These are phyloP conservation scores for Wickerhamomyces silvicola DNA, from an alignment of 805 yeast genomes.

Conservation along the genomic window DNA sequence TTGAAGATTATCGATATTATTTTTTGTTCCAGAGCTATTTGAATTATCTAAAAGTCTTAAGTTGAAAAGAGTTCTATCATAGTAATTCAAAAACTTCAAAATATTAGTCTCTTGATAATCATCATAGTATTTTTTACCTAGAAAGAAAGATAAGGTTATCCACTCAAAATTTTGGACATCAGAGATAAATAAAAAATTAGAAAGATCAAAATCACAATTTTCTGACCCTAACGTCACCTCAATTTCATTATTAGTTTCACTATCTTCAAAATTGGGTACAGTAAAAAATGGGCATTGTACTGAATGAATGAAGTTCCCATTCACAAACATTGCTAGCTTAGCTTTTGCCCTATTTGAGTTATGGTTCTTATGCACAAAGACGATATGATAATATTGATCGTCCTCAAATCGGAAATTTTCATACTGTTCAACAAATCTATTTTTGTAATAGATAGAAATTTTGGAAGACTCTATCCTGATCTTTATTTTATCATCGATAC, in stretches of 20 bases:
- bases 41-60: conserved; percentile 28
- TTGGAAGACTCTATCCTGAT: conserved; percentile 28
- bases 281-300: conserved; percentile 11
- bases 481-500: conserved; percentile 13
- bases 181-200: conserved; percentile 34
- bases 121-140: conserved; percentile 48
- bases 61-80: conserved; percentile 30
- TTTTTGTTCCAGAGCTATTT: conserved; percentile 14
- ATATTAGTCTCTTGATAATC: conserved; percentile 33
- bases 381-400: conserved; percentile 15
- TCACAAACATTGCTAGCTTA: conserved; percentile 12
- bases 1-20: conserved; percentile 13
- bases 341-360: conserved; percentile 9
- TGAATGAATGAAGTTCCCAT: conserved; percentile 16
- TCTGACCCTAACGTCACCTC: conserved; percentile 11
- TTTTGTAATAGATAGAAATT: conserved; percentile 20
- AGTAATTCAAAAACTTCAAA: conserved; percentile 33
- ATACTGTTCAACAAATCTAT: conserved; percentile 5
- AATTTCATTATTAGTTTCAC: neutral
- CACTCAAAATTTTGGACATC: conserved; percentile 39
- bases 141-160: conserved; percentile 39
- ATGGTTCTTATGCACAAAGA: conserved; percentile 10
- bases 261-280: conserved; percentile 7
- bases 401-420: conserved; percentile 15
- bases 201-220: conserved; percentile 9